Evolutionary conservation across 2,329 filamentous ascomycete genomes (phyloP).

Genomic region (Neonectria ditissima): DNA sequence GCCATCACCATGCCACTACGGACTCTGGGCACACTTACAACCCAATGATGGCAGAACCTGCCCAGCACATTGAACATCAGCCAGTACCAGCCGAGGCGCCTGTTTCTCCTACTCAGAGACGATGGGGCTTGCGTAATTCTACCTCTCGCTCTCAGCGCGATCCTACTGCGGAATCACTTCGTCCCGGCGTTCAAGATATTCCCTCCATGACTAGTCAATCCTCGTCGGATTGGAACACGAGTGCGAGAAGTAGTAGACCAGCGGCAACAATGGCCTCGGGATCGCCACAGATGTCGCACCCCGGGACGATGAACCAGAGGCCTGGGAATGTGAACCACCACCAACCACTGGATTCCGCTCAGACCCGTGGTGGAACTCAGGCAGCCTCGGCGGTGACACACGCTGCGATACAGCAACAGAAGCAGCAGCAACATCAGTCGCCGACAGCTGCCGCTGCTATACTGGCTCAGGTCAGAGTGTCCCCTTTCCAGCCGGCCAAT

Average conservation of each 20-base stretch:
- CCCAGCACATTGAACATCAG: conserved; percentile 24
- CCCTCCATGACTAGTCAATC: conserved; percentile 26
- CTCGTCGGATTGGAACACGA: conserved; percentile 32
- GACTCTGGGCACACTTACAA: conserved; percentile 26
- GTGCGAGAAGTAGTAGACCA: conserved; percentile 13
- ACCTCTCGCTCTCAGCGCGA: conserved; percentile 26
- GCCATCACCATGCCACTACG: conserved; percentile 28
- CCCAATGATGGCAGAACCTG: conserved; percentile 27
- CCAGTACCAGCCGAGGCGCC: conserved; percentile 13
- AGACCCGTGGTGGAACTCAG: conserved; percentile 25
- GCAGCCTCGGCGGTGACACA: conserved; percentile 24
- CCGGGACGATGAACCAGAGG: conserved; percentile 16
- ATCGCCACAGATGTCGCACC: conserved; percentile 33
- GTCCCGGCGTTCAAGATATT: conserved; percentile 8
- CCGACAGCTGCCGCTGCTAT: conserved; percentile 45
- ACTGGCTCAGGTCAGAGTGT: conserved; percentile 47
- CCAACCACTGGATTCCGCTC: conserved; percentile 19
- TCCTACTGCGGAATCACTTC: conserved; percentile 34
- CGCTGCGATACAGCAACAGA: conserved; percentile 42
- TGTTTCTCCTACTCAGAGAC: conserved; percentile 29
- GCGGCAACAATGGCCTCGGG: conserved; percentile 23
- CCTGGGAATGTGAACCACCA: conserved; percentile 24
- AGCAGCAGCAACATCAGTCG: conserved; percentile 47
- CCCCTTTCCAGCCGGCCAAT: conserved; percentile 46
- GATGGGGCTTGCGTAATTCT: conserved; percentile 26